Base-by-base conservation (phyloP, 441 rosid species). In the Rhodomyrtus psidioides region DNA sequence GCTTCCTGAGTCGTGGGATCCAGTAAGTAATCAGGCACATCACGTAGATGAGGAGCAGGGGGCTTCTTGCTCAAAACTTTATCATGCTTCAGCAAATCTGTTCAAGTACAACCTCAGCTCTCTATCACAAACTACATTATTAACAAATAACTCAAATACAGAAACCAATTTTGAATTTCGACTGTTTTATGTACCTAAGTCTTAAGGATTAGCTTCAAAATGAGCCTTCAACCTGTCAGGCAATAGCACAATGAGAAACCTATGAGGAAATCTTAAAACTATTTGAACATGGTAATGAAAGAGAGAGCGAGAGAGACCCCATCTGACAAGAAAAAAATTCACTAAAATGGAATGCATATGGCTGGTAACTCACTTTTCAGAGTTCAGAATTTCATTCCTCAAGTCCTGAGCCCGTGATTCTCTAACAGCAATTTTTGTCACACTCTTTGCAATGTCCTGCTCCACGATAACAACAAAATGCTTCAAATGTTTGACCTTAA, bases 321-420 rank as follows among this genome's bases (percentile, higher is more conserved):
- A 70, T 65, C 79, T 53, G 84, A 19, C 49, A 17, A 82, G n/a
- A 55, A 27, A 55, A 82, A 82, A 82, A n/a, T 26, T 55, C 24
- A 28, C 83, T 30, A 27, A 54, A 82, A 82, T 27, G 83, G 17
- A 82, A 82, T 54, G 58, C 44, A 28, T 21, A 51, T 42, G 27
- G 27, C 60, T 1, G 8, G 84, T 21, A 28, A 85, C 97, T 94
- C 91, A 96, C 99, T 94, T 97, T 88, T 94, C 97, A 9, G 98
- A 97, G 90, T 97, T 96, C 84, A 97, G 92, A 12, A 96, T 95
- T 90, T 95, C 98, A 87, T 95, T 96, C 87, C 97, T 96, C 89
- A 96, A 89, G 91, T 97, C 98, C 91, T 93, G 96, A 88, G 99
- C 99, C 79, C 99, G 93, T 49, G 98, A 95, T 86, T 97, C 99